Evolutionary conservation across 2,329 filamentous ascomycete genomes (phyloP).

Genomic region (Cercospora sp.): DNA sequence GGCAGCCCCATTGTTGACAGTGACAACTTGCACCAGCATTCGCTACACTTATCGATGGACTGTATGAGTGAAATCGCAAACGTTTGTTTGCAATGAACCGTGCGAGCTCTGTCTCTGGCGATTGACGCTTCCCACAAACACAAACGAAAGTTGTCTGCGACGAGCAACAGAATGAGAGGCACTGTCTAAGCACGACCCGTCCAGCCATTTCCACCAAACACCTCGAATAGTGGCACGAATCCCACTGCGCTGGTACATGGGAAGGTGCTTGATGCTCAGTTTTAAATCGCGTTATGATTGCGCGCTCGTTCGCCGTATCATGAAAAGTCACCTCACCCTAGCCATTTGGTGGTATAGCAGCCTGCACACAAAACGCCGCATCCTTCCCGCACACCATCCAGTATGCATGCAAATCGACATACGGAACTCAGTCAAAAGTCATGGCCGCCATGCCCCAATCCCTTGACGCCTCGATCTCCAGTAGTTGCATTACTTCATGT

Average conservation of each 20-base stretch:
- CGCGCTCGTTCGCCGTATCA: background rate
- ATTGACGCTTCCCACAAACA: background rate
- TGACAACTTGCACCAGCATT: background rate
- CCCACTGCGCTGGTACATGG: background rate
- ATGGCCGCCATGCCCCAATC: background rate
- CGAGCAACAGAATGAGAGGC: background rate
- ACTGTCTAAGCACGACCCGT: background rate
- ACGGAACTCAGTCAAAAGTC: background rate
- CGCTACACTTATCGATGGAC: background rate
- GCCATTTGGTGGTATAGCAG: background rate
- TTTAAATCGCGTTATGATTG: background rate
- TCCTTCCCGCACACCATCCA: background rate
- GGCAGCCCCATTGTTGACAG: background rate
- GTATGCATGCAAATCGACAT: background rate
- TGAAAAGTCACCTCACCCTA: background rate
- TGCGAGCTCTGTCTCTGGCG: background rate
- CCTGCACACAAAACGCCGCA: background rate
- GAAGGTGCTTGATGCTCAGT: background rate
- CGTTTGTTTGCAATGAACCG: background rate
- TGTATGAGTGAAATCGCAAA: background rate
- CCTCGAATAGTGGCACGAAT: background rate
- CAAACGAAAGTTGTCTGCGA: background rate
- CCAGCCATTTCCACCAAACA: too few species aligned
- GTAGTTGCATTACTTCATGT: constrained; percentile 7
- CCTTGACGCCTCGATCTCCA: background rate